Evolutionary conservation across 805 yeast genomes (phyloP), one percentile per base, ranked within the genome.

Genomic region (Barnettozyma sp.): DNA sequence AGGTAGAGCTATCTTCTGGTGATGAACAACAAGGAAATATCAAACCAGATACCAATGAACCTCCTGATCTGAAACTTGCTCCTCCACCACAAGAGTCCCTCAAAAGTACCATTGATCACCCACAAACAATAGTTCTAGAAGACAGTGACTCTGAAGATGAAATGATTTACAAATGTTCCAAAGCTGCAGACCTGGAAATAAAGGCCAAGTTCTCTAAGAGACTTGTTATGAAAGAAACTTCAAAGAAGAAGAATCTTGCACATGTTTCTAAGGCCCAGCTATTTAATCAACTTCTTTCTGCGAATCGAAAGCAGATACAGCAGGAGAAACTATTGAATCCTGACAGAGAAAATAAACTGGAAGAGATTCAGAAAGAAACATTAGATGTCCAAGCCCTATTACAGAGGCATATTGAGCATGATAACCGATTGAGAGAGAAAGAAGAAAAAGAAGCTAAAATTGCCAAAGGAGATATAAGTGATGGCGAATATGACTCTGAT

Each of bases 261-360:
- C 8, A 14, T 4, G 25, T 52, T 10, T 48, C 55, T 2, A 47
- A 52, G 15, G 57, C 54, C 16, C 48, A 52, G 11, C 50, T 73
- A 23, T 58, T 68, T 30, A 39, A 45, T 9, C 50, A 52, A 9
- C 56, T 73, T 39, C 62, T 63, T 41, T 57, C 55, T 30, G 71
- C 71, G 4, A 69, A 71, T 31, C 62, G 65, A 27, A 54, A 61
- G 30, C 81, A 75, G 42, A 56, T 75, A 44, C 73, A 72, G 43
- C 62, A 70, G 39, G 62, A 78, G 44, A 71, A 61, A 12, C 54
- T 64, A 34, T 61, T 62, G 14, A 62, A 72, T 21, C 62, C 74
- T 30, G 62, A 60, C 43, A 55, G 59, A 38, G 74, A 70, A 41
- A 50, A 67, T 53, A 50, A 45, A 18, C 42, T 35, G 15, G 54